phyloP scores from a whole-genome alignment of 176 grass and related monocot species.

The Musa troglodytarum region DNA sequence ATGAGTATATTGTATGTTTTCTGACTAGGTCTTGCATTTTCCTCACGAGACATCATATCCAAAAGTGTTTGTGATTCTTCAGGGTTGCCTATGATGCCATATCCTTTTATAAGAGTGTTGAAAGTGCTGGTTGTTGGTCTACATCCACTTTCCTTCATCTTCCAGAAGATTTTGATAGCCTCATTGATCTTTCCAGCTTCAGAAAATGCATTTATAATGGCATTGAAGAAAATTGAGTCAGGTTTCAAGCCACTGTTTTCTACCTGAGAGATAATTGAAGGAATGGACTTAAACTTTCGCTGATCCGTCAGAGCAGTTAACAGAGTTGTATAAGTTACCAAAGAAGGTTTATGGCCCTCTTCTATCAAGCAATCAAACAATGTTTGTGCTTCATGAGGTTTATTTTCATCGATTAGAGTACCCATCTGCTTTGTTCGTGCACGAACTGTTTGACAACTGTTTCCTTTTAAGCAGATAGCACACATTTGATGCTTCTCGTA shows the following conservation, averaged over 20 bases:
- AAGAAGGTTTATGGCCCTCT: conserved; percentile 76
- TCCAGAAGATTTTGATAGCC: conserved; percentile 72
- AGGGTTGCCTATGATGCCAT: conserved; percentile 58
- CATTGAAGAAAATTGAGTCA: conserved; percentile 88
- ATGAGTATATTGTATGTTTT: conserved; percentile 90
- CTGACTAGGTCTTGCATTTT: conserved; percentile 35
- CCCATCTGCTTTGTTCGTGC: conserved; percentile 58
- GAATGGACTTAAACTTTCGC: conserved; percentile 52
- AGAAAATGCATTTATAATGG: conserved; percentile 73
- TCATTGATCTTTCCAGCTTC: conserved; percentile 68
- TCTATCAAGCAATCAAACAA: conserved; percentile 41
- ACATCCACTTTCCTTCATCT: conserved; percentile 66
- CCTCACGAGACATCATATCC: conserved; percentile 52
- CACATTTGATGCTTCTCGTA: conserved; percentile 17
- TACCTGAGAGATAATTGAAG: conserved; percentile 51
- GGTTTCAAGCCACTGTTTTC: conserved; percentile 60
- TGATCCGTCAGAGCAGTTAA: conserved; percentile 56
- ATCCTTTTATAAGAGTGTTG: conserved; percentile 95
- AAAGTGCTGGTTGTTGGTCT: conserved; percentile 66
- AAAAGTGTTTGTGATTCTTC: conserved; percentile 63
- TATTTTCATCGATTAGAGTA: conserved; percentile 50
- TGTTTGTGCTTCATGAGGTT: conserved; percentile 44
- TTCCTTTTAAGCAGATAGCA: conserved; percentile 47
- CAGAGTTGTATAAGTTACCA: conserved; percentile 74
- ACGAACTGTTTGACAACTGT: conserved; percentile 48